These are phyloP conservation scores for Potentilla sterilis DNA, from an alignment of 306 rosid genomes.

Conservation along the genomic window DNA sequence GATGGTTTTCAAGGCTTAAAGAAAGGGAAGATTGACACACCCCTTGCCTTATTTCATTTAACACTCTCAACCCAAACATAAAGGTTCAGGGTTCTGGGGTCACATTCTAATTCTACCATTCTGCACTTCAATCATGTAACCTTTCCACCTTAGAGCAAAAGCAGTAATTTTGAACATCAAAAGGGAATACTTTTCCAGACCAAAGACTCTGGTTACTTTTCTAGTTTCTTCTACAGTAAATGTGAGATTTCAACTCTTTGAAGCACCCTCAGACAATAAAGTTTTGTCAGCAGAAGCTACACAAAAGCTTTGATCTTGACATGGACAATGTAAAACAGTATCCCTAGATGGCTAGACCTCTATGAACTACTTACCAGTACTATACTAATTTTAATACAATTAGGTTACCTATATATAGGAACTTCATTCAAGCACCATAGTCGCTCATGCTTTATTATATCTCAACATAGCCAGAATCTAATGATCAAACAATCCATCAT, in stretches of 20 bases:
- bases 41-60: background rate
- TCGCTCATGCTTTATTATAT: background rate
- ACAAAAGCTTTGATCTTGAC: background rate
- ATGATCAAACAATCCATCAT: slow-evolving; percentile 1
- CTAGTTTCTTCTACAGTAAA: background rate
- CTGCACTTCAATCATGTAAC: background rate
- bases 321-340: background rate
- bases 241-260: background rate
- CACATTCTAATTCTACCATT: background rate
- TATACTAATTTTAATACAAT: background rate
- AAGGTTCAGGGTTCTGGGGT: background rate
- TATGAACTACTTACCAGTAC: background rate
- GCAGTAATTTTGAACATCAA: background rate
- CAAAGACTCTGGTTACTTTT: background rate
- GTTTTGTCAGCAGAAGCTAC: background rate
- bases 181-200: background rate
- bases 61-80: background rate
- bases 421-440: background rate
- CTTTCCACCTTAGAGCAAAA: background rate
- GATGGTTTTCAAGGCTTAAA: background rate
- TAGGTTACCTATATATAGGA: background rate
- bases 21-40: background rate
- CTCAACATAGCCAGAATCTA: background rate
- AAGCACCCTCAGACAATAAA: background rate
- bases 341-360: background rate